These are phyloP conservation scores for Phytophthora foliorum DNA, from an alignment of 352 stramenopile genomes.

Conservation along the genomic window DNA sequence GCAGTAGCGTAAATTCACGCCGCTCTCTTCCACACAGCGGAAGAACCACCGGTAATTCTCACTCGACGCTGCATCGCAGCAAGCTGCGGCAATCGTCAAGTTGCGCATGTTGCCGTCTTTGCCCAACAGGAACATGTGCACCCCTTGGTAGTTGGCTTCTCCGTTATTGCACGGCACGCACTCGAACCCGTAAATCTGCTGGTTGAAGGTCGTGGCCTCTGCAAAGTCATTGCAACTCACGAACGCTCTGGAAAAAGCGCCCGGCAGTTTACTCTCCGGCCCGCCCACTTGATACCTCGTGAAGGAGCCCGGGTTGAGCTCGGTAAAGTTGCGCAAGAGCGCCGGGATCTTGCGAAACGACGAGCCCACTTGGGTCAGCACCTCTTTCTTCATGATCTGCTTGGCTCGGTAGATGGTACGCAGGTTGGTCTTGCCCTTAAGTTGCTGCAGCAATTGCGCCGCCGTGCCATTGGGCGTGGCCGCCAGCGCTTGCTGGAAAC, in stretches of 20 bases:
- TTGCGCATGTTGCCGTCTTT: slow-evolving; percentile 66
- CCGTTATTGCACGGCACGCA: slow-evolving; percentile 39
- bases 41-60: slow-evolving; percentile 73
- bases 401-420: slow-evolving; percentile 71
- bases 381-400: slow-evolving; percentile 47
- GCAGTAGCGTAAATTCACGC: slow-evolving; percentile 52
- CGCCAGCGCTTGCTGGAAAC: slow-evolving; percentile 50
- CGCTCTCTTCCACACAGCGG: slow-evolving; percentile 44
- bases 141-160: slow-evolving; percentile 49
- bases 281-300: slow-evolving; percentile 36
- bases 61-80: slow-evolving; percentile 42
- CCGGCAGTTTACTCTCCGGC: slow-evolving; percentile 26
- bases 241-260: slow-evolving; percentile 55
- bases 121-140: slow-evolving; percentile 59
- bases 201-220: slow-evolving; percentile 47
- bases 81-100: slow-evolving; percentile 51
- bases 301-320: slow-evolving; percentile 51
- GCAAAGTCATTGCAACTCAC: slow-evolving; percentile 61
- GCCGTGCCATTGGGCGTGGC: slow-evolving; percentile 44
- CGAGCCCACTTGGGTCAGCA: slow-evolving; percentile 42
- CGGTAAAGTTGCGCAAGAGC: slow-evolving; percentile 44
- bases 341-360: slow-evolving; percentile 58
- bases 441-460: slow-evolving; percentile 41
- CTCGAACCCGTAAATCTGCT: slow-evolving; percentile 67
- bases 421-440: slow-evolving; percentile 53